Conservation (phyloP, 2,329 filamentous ascomycete species). For the Hirsutella rhossiliensis region DNA sequence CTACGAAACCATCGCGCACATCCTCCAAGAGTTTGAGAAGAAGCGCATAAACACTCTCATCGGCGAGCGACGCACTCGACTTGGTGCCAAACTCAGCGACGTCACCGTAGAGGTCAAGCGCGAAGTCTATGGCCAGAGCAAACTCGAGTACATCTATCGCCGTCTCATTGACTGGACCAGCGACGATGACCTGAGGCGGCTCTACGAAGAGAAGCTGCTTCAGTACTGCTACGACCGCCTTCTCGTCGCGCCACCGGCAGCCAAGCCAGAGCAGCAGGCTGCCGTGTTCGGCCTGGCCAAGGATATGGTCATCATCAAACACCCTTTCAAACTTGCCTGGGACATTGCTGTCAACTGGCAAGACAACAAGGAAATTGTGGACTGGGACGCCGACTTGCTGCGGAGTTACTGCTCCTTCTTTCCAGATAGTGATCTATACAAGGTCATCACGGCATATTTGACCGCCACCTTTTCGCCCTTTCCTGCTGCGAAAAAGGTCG, state of each 20-base stretch:
- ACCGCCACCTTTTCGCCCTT: constrained; percentile 79
- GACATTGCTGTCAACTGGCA: constrained; percentile 83
- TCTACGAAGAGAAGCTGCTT: constrained; percentile 83
- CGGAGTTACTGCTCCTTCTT: constrained; percentile 75
- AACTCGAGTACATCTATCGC: constrained; percentile 69
- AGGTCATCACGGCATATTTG: constrained; percentile 71
- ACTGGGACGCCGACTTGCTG: constrained; percentile 68
- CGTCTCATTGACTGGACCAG: constrained; percentile 81
- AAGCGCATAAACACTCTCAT: constrained; percentile 84
- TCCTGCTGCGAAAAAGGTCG: constrained; percentile 27
- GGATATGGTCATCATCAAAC: constrained; percentile 94
- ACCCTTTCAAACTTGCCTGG: constrained; percentile 85
- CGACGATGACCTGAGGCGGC: constrained; percentile 73
- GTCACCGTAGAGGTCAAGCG: constrained; percentile 80
- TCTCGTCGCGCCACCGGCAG: constrained; percentile 48
- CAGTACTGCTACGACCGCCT: constrained; percentile 71
- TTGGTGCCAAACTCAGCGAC: constrained; percentile 72
- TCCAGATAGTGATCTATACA: constrained; percentile 68
- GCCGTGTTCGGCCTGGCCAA: constrained; percentile 67
- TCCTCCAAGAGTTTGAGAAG: constrained; percentile 76
- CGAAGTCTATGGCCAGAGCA: constrained; percentile 66
- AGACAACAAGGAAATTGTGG: constrained; percentile 60
- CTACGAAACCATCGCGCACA: constrained; percentile 71
- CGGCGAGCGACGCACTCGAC: constrained; percentile 72
- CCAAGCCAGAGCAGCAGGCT: constrained; percentile 59